Evolutionary conservation across 2,329 filamentous ascomycete species (phyloP), one percentile per base, ranked within the genome.

Genomic region (Ceratocystis cacaofunesta): DNA sequence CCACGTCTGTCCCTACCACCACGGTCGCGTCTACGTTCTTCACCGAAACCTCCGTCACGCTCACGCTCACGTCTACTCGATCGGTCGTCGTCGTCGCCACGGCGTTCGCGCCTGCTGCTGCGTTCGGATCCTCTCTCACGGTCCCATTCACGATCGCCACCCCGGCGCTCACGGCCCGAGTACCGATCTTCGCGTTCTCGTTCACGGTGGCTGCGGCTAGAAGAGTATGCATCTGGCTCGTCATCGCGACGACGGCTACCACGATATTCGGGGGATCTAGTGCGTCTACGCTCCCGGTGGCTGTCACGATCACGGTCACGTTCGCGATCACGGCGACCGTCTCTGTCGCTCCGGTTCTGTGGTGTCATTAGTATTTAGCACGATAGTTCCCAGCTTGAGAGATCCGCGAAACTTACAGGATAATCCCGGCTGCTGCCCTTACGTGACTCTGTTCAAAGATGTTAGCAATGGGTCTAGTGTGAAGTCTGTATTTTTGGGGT

Each of bases 171-270:
- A 69, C 88, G 83, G 43, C 87, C 86, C 46, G 85, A 84, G 74
- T 96, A 96, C 73, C 92, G 84, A 71, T 96, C 92, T 76, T 97
- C 92, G 68, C 92, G 88, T 78, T 97, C 92, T 68, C 92, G 82
- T 74, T 95, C 92, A 73, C 92, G 85, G 75, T 96, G 95, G 77
- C 87, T 92, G 70, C 92, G 88, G 76, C 91, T 96, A 5, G 89
- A 91, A 22, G 92, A 95, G 77, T 97, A 97, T 66, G 89, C 86
- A 76, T 96, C 91, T 75, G 92, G 89, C 67, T 84, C 82, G 74
- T 82, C 84, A 63, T 94, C 88, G 70, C 88, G 88, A 70, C 89
- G 85, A 66, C 86, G 82, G 70, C 84, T 79, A 72, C 83, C 72
- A 67, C 77, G 82, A 72, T 89, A 85, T 71, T 88, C 86, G 66